Base-by-base conservation (phyloP, 345 rosid species). In the Turnera subulata region DNA sequence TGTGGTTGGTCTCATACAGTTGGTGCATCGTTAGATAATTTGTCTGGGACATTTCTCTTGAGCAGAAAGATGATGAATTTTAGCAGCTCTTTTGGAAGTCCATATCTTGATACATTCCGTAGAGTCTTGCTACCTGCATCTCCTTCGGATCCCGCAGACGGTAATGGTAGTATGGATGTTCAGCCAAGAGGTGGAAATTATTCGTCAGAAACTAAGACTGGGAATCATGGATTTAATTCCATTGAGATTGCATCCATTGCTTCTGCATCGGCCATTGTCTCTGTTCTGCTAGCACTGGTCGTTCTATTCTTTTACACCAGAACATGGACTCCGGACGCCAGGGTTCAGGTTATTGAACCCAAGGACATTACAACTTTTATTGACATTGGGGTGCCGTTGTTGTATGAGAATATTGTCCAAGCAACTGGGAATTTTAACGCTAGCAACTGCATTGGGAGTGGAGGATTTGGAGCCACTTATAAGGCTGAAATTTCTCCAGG, bases 391-490 rank as follows among this genome's bases (percentile, higher is more conserved):
- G 75, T 66, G 42, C 79, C 79, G 1, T 33, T 70, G 42, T 55
- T 47, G 14, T 70, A 66, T 42, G 73, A 70, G 50, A 59, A 47
- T 45, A 63, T 75, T n/a, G 55, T 63, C 9, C 61, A 8, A 49
- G 63, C 79, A 17, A 75, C 75, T 1, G 75, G 70, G 46, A 63
- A 63, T 61, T 75, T 75, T 60, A 70, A 55, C 35, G 57, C 73
- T n/a, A 46, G 70, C 60, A 62, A 70, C 66, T 66, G 73, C 58
- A 67, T 75, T 14, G 73, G 73, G 14, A 66, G 32, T n/a, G 79
- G 79, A 50, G 75, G 73, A 21, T 75, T 75, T 47, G 75, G 79
- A 48, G 67, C 73, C 50, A 75, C 75, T 24, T 75, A 70, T 67
- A 66, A 70, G 66, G 79, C 75, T 9, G 70, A 75, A 32, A 62